These are phyloP conservation scores for Aspergillus indologenus DNA, from an alignment of 495 filamentous ascomycete species.

Conservation along the genomic window DNA sequence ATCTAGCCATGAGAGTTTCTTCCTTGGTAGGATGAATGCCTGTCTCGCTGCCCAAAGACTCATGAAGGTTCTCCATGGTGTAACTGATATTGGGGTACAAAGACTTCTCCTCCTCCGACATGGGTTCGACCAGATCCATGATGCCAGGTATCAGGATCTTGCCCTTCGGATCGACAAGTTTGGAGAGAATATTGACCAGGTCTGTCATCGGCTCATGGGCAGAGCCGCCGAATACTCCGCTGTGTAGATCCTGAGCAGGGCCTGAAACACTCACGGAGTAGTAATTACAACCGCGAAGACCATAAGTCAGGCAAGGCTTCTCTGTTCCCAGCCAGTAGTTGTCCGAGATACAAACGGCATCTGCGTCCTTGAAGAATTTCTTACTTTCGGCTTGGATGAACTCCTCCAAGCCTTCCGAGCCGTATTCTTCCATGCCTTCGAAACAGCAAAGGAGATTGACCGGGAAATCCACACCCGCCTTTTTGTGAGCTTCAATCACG, in stretches of 20 bases:
- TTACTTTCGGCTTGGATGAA: constrained; percentile 86
- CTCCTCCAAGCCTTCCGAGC: constrained; percentile 93
- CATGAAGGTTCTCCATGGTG: constrained; percentile 91
- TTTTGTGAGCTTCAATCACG: constrained; percentile 94
- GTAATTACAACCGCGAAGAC: constrained; percentile 96
- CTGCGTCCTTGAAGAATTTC: constrained; percentile 88
- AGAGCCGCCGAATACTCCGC: constrained; percentile 92
- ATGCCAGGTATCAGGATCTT: constrained; percentile 88
- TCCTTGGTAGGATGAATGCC: constrained; percentile 83
- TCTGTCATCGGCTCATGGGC: constrained; percentile 99
- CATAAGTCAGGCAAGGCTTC: constrained; percentile 97
- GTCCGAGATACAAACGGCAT: constrained; percentile 97
- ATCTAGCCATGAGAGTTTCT: constrained; percentile 86
- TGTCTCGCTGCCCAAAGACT: constrained; percentile 83
- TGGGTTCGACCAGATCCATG: constrained; percentile 82
- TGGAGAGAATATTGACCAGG: constrained; percentile 73
- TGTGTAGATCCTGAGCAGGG: constrained; percentile 91
- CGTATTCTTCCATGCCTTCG: constrained; percentile 99
- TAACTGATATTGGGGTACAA: constrained; percentile 86
- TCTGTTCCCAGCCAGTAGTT: constrained; percentile 99
- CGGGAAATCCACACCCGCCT: constrained; percentile 88
- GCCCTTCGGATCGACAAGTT: constrained; percentile 82
- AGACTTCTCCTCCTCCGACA: constrained; percentile 79
- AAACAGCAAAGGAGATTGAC: constrained; percentile 99
- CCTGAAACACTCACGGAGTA: constrained; percentile 85